Conservation (phyloP, 495 filamentous ascomycete species). For the Penicillium waksmanii region DNA sequence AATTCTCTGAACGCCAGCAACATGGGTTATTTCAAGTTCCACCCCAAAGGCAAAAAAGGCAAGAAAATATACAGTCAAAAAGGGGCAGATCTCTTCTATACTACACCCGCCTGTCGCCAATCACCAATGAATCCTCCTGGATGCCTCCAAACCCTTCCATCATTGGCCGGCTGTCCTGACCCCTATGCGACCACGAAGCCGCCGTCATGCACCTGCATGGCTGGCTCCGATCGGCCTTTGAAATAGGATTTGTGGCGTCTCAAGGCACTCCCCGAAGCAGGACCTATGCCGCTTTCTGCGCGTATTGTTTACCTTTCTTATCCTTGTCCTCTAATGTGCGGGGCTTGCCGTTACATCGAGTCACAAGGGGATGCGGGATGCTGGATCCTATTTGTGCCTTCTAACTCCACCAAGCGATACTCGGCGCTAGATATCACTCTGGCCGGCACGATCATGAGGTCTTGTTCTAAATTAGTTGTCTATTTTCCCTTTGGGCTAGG, state of each 20-base stretch:
- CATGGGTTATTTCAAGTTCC: too few relatives aligned
- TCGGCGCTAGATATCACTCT: slow-evolving; percentile 8
- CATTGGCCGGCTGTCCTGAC: not conserved
- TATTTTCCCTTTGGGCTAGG: slow-evolving; percentile 16
- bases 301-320: not conserved
- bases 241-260: not conserved
- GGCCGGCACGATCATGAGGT: slow-evolving; percentile 16
- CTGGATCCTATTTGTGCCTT: not conserved
- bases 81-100: not conserved
- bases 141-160: not conserved
- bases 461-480: slow-evolving; percentile 12
- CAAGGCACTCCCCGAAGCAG: not conserved
- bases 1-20: not conserved
- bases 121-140: not conserved
- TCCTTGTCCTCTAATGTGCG: slow-evolving; percentile 10
- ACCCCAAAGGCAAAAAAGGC: not conserved
- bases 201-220: not conserved
- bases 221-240: not conserved
- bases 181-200: slow-evolving; percentile 15
- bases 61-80: not conserved
- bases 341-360: slow-evolving; percentile 27
- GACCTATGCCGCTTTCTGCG: not conserved
- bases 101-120: not conserved
- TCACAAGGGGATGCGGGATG: slow-evolving; percentile 16
- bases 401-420: not conserved